Conservation (phyloP, 2,329 filamentous ascomycete genomes). For the Monilinia aucupariae region DNA sequence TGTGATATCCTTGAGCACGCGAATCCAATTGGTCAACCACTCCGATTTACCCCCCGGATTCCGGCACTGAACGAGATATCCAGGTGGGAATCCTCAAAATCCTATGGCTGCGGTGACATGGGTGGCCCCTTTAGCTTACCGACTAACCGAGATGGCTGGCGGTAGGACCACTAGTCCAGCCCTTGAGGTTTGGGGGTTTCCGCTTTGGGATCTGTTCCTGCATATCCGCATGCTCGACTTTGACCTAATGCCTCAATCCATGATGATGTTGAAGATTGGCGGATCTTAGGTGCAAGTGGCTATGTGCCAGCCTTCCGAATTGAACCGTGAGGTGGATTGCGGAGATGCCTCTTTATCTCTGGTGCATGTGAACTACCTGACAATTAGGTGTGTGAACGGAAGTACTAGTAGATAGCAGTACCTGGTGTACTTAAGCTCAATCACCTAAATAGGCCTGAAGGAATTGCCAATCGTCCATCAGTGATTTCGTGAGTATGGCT, state of each 20-base stretch:
- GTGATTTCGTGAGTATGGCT: neutral
- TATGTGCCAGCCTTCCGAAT: neutral
- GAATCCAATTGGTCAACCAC: neutral
- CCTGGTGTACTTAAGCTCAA: no score
- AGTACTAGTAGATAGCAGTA: neutral
- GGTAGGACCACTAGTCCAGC: neutral
- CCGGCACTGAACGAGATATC: neutral
- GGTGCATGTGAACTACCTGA: neutral
- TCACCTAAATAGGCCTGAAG: neutral
- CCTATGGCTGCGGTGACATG: neutral
- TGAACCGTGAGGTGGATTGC: neutral
- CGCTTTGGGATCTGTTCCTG: neutral
- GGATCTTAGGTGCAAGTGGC: neutral
- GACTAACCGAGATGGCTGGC: neutral
- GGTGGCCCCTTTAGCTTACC: neutral
- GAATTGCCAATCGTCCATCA: neutral
- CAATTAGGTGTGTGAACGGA: no score
- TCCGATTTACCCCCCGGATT: no score
- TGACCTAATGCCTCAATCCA: neutral
- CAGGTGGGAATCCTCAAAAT: neutral
- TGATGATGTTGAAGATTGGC: neutral
- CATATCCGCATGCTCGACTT: neutral
- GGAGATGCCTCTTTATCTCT: neutral
- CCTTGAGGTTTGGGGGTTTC: neutral
- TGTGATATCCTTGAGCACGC: neutral